phyloP scores from a whole-genome alignment of 306 rosid species.

The Gillenia trifoliata region DNA sequence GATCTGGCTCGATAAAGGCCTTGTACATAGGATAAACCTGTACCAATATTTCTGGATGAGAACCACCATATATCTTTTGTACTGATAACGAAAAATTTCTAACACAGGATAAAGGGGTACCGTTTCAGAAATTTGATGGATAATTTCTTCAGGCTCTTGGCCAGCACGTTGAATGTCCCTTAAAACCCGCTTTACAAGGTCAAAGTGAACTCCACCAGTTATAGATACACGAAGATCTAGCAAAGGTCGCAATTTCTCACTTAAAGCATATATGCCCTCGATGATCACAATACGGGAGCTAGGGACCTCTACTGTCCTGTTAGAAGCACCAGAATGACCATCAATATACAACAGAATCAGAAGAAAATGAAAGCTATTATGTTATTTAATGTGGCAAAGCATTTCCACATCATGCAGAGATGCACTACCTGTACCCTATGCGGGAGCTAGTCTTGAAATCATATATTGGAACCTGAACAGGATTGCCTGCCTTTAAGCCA shows the following conservation, averaged over 20 bases:
- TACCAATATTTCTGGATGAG: constrained; percentile 16
- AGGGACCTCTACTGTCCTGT: constrained; percentile 87
- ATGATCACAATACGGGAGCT: constrained; percentile 75
- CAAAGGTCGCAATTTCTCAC: constrained; percentile 79
- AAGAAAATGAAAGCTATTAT: not conserved
- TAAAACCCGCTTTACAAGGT: constrained; percentile 93
- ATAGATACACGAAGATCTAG: constrained; percentile 96
- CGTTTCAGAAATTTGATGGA: constrained; percentile 98
- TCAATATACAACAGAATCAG: not conserved
- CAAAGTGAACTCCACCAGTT: constrained; percentile 98
- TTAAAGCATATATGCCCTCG: constrained; percentile 95
- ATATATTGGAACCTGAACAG: constrained; percentile 85
- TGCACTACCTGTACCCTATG: constrained; percentile 74
- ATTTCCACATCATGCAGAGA: constrained; percentile 16
- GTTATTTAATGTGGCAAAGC: not conserved
- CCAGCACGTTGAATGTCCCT: constrained; percentile 98
- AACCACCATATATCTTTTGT: constrained; percentile 20
- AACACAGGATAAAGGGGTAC: constrained; percentile 50
- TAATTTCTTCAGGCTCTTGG: constrained; percentile 97
- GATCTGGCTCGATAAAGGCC: constrained; percentile 99
- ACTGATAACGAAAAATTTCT: not conserved
- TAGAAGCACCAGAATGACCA: constrained; percentile 25
- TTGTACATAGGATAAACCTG: constrained; percentile 99
- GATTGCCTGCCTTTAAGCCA: constrained; percentile 77
- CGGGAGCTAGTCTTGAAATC: constrained; percentile 95